These are phyloP conservation scores for Hibiscus syriacus DNA, from an alignment of 345 rosid species.

Conservation along the genomic window DNA sequence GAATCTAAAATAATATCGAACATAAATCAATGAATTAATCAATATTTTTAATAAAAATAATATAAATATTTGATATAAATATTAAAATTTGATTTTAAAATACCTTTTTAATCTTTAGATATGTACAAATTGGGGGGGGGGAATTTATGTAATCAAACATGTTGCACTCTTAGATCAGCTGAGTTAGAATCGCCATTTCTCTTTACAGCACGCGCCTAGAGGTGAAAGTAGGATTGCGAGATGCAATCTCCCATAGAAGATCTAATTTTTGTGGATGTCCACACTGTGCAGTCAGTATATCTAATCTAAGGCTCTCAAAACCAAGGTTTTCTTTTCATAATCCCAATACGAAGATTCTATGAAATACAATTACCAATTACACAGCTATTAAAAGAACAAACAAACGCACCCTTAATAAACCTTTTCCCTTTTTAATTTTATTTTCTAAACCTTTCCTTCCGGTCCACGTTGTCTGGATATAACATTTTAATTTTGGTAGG, in stretches of 20 bases:
- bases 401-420: constrained; percentile 9
- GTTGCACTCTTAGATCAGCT: too few relatives aligned
- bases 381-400: not conserved
- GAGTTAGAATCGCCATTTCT: too few relatives aligned
- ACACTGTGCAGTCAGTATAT: constrained; percentile 2
- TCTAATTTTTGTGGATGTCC: not conserved
- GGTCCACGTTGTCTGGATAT: not conserved
- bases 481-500: too few relatives aligned
- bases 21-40: too few relatives aligned
- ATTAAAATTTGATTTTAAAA: too few relatives aligned
- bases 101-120: too few relatives aligned
- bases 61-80: too few relatives aligned
- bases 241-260: not conserved
- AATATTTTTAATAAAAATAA: too few relatives aligned
- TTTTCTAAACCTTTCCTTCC: not conserved
- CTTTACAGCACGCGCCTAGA: not conserved
- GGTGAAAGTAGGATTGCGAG: not conserved
- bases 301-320: constrained; percentile 14
- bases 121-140: too few relatives aligned
- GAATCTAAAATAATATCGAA: too few relatives aligned
- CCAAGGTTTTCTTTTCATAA: constrained; percentile 15
- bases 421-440: too few relatives aligned
- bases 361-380: not conserved
- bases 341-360: constrained; percentile 35
- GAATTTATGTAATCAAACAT: too few relatives aligned